Conservation (phyloP, 1,139 yeast genomes). For the Dujonia santamariae region DNA sequence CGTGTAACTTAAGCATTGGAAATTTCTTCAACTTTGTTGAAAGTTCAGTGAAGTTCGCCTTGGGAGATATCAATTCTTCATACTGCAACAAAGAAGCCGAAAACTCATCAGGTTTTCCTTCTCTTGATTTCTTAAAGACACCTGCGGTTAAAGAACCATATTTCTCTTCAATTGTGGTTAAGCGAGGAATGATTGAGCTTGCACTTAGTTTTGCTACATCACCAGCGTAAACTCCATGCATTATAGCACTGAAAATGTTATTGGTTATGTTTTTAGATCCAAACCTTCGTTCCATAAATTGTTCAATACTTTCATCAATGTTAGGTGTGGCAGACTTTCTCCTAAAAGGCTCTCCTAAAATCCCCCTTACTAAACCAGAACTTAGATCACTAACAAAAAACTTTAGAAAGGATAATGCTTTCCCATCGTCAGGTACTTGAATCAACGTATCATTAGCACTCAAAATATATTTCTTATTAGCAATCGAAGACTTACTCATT, state of each 20-base stretch:
- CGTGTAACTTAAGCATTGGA: conserved; percentile 52
- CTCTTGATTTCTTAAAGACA: conserved; percentile 15
- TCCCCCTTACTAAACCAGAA: conserved; percentile 26
- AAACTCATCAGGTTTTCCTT: conserved; percentile 10
- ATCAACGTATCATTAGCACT: conserved; percentile 36
- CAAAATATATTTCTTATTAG: conserved; percentile 61
- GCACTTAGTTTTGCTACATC: conserved; percentile 69
- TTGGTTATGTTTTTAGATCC: conserved; percentile 54
- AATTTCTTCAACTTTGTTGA: conserved; percentile 34
- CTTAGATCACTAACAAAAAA: conserved; percentile 45
- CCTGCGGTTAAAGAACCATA: conserved; percentile 56
- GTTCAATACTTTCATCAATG: conserved; percentile 69
- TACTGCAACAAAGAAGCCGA: conserved; percentile 24
- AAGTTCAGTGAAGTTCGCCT: conserved; percentile 33
- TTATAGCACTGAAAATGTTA: conserved; percentile 73
- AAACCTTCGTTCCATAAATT: conserved; percentile 67
- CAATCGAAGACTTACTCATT: conserved; percentile 45
- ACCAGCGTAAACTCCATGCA: conserved; percentile 92
- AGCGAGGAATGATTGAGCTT: conserved; percentile 48
- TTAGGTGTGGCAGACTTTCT: conserved; percentile 13
- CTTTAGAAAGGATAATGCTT: conserved; percentile 25
- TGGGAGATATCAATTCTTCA: conserved; percentile 31
- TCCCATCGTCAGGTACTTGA: conserved; percentile 50
- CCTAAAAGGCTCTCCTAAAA: conserved; percentile 44
- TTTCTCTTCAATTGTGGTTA: conserved; percentile 55